Base-by-base conservation (phyloP, 768 basidiomycete species). In the Solioccasus polychromus region DNA sequence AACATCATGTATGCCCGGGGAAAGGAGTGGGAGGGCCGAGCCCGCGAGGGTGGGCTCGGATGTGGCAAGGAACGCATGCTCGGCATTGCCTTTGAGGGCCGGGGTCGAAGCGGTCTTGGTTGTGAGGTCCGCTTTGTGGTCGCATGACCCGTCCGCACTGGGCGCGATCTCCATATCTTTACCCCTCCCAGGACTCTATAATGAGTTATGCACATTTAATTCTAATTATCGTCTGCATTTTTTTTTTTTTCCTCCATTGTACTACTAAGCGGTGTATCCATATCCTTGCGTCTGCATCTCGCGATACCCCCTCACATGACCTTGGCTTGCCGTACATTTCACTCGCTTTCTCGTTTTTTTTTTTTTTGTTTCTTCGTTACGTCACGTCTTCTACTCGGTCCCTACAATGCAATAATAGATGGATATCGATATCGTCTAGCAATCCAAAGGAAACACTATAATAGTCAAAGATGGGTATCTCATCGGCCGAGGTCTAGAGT, bases 21-120 rank as follows among this genome's bases (percentile, higher is more conserved):
- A n/a, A 59, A 68, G 51, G 55, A 62, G 48, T 77, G 75, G 74
- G 76, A 76, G 51, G 76, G 75, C 3, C 66, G 70, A 11, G 72
- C 67, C 32, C 64, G 71, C 20, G 78, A 79, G 37, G 76, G 76
- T 30, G 67, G 68, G 17, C 61, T 82, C 39, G 76, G 75, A 2
- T 76, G 74, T 38, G 82, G 81, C 35, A 68, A 72, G 59, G 83
- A 84, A 63, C 72, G 77, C 45, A 62, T 85, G 44, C 60, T 76
- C n/a, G 74, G 75, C 24, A 60, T 83, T 47, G 82, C 80, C 28
- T 79, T 77, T 55, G 83, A 83, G 49, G 82, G 80, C 10, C 66
- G 78, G n/a, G 79, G 81, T 4, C 60, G 71, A 48, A 85, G 82
- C 51, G 59, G 66, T 42, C 67, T 83, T 44, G 68, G 65, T 1